phyloP scores from a whole-genome alignment of 1,139 yeast genomes.

The Geotrichum bryndzae region DNA sequence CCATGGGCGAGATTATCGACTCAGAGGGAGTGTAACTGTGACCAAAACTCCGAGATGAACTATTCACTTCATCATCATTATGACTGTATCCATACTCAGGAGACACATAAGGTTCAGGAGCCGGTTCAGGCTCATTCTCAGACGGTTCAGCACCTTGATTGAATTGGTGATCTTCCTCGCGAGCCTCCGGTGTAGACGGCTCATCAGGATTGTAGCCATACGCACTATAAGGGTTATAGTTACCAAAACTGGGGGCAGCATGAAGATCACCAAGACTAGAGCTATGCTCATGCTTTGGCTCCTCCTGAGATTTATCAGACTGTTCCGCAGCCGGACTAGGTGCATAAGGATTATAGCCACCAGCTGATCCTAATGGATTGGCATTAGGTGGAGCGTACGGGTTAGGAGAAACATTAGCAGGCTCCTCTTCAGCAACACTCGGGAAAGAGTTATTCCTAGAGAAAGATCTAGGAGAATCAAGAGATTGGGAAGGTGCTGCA shows the following conservation, averaged over 20 bases:
- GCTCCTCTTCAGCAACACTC: background rate
- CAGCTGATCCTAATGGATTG: background rate
- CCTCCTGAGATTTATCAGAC: background rate
- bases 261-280: background rate
- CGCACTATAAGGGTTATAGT: constrained; percentile 14
- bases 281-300: background rate
- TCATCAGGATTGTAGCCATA: constrained; percentile 7
- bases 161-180: background rate
- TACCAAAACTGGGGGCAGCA: constrained; percentile 1
- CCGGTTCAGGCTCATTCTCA: constrained; percentile 1
- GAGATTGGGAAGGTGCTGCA: background rate
- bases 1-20: constrained; percentile 14
- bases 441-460: background rate
- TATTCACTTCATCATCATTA: background rate
- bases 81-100: constrained; percentile 26
- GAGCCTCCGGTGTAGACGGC: background rate
- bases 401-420: background rate
- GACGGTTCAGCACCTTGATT: constrained; percentile 1
- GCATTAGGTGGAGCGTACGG: constrained; percentile 3
- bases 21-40: constrained; percentile 7
- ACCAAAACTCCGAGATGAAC: background rate
- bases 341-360: constrained; percentile 13
- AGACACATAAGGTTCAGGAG: constrained; percentile 17
- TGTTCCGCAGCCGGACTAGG: background rate
- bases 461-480: background rate